phyloP scores from a whole-genome alignment of 495 filamentous ascomycete genomes.

The Neurospora africana region DNA sequence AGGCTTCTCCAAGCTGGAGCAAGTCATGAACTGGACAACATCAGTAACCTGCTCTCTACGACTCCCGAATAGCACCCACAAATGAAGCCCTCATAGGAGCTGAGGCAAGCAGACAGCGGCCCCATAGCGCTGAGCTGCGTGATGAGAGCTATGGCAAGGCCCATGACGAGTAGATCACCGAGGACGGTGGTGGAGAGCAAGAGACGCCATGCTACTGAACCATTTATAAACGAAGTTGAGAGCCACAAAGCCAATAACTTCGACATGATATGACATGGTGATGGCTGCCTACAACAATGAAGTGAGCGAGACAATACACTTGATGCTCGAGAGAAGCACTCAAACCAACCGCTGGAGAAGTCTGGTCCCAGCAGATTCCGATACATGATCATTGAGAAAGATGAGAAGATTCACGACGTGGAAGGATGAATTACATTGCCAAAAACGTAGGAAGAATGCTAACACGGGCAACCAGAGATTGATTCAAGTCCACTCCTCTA shows the following conservation, averaged over 20 bases:
- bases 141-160: constrained; percentile 7
- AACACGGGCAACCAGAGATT: not conserved
- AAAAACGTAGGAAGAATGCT: not conserved
- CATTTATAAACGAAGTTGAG: not conserved
- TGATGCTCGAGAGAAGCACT: not conserved
- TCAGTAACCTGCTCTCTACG: not conserved
- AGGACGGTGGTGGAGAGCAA: constrained; percentile 4
- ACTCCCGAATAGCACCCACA: not conserved
- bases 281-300: not conserved
- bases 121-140: constrained; percentile 3
- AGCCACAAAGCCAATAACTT: not conserved
- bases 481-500: not conserved
- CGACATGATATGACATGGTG: constrained; percentile 3
- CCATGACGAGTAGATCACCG: constrained; percentile 11
- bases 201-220: constrained; percentile 3
- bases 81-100: not conserved
- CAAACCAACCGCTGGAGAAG: not conserved
- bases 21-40: not conserved
- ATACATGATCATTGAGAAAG: not conserved
- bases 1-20: not conserved
- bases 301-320: not conserved
- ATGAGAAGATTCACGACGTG: not conserved
- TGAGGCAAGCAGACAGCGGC: not conserved
- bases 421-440: not conserved
- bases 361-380: not conserved